Conservation (phyloP, 2,329 filamentous ascomycete species). For the Hypoxylon sp. region DNA sequence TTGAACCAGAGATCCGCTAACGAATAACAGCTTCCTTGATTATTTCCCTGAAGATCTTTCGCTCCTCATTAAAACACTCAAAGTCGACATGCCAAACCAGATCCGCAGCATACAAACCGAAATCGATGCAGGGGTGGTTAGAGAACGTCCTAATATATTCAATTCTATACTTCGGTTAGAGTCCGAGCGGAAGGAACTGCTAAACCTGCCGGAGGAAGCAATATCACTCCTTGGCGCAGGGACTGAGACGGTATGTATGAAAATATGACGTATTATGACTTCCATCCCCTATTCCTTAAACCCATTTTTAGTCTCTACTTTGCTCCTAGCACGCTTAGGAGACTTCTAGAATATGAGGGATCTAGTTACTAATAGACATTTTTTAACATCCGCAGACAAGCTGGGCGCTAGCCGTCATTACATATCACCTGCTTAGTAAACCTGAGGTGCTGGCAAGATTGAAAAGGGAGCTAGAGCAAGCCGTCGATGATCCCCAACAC, state of each 20-base stretch:
- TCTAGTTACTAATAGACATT: neutral
- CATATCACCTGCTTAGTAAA: constrained; percentile 56
- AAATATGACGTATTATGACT: neutral
- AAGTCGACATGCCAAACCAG: constrained; percentile 38
- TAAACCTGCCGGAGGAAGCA: constrained; percentile 44
- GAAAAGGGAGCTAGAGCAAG: constrained; percentile 51
- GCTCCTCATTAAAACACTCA: constrained; percentile 41
- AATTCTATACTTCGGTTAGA: constrained; percentile 40
- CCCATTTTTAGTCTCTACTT: neutral
- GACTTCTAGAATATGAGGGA: neutral
- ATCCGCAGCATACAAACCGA: constrained; percentile 34
- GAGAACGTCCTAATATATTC: constrained; percentile 46
- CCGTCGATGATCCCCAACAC: constrained; percentile 48
- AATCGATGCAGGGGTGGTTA: constrained; percentile 30
- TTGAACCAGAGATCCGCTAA: constrained; percentile 7
- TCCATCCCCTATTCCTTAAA: neutral
- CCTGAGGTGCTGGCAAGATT: constrained; percentile 53
- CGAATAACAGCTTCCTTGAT: constrained; percentile 36
- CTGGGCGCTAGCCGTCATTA: constrained; percentile 55
- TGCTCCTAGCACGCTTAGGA: neutral
- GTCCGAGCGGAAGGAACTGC: constrained; percentile 33
- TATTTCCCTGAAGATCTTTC: constrained; percentile 46
- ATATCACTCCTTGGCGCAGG: constrained; percentile 51
- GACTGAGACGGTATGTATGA: constrained; percentile 47
- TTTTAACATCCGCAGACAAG: constrained; percentile 31